Conservation (phyloP, 805 yeast species). For the Barnettozyma vustinii region DNA sequence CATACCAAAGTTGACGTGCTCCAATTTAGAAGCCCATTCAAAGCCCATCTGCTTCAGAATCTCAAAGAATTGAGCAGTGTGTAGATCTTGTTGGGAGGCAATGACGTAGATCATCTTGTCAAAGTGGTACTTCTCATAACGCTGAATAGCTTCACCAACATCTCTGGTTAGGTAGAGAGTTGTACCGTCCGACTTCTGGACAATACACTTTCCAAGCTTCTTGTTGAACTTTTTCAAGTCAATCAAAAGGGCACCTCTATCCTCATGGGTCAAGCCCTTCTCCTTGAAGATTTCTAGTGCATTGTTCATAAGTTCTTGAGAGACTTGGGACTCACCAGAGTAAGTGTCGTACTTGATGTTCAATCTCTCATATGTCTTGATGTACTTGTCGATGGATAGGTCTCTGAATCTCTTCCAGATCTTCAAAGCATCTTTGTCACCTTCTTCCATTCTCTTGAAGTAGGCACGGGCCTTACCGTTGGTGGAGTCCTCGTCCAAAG, state of each 20-base stretch:
- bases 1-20: slow-evolving; percentile 94
- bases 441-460: slow-evolving; percentile 90
- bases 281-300: slow-evolving; percentile 61
- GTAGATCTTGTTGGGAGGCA: slow-evolving; percentile 95
- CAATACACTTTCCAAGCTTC: slow-evolving; percentile 88
- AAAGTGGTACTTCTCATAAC: slow-evolving; percentile 76
- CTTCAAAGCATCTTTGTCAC: slow-evolving; percentile 71
- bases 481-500: slow-evolving; percentile 43
- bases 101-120: slow-evolving; percentile 96
- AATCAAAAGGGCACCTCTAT: slow-evolving; percentile 85
- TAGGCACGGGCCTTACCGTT: slow-evolving; percentile 83
- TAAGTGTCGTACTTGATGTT: slow-evolving; percentile 85
- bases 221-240: slow-evolving; percentile 82
- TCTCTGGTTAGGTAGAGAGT: slow-evolving; percentile 92
- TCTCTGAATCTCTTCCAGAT: slow-evolving; percentile 88
- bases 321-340: slow-evolving; percentile 94
- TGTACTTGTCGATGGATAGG: slow-evolving; percentile 81
- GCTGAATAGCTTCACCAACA: slow-evolving; percentile 91
- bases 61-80: slow-evolving; percentile 89
- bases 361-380: slow-evolving; percentile 84
- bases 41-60: slow-evolving; percentile 85
- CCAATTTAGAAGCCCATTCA: slow-evolving; percentile 76
- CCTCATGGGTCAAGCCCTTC: slow-evolving; percentile 71
- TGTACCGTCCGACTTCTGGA: slow-evolving; percentile 93
- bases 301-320: slow-evolving; percentile 60